These are phyloP conservation scores for Capsicum chinense DNA, from an alignment of 257 asterid genomes.

Conservation along the genomic window DNA sequence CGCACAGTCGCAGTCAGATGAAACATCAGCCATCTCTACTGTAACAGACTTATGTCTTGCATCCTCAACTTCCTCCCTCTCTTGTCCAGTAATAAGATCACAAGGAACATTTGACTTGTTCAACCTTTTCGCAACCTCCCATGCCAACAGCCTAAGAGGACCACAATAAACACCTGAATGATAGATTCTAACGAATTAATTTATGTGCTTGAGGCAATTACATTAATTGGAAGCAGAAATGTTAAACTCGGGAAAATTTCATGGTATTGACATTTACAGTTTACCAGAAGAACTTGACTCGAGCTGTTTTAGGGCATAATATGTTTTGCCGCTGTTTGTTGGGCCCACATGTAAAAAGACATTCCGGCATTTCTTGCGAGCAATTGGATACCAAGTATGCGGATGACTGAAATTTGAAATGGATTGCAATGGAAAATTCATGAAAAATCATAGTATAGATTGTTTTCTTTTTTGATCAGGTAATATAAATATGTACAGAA, in stretches of 20 bases:
- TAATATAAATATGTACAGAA: conserved; percentile 21
- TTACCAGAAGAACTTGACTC: conserved; percentile 81
- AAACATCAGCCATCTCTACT: conserved; percentile 92
- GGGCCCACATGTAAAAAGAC: conserved; percentile 92
- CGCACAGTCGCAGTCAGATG: conserved; percentile 74
- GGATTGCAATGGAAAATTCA: neutral
- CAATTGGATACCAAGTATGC: conserved; percentile 90
- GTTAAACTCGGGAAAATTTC: conserved; percentile 14
- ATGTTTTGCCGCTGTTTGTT: conserved; percentile 96
- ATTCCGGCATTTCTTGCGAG: conserved; percentile 74
- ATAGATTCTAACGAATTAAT: conserved; percentile 26
- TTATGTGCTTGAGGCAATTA: conserved; percentile 18
- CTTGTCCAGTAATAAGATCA: conserved; percentile 95
- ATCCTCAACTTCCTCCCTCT: conserved; percentile 83
- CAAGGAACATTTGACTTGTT: conserved; percentile 93
- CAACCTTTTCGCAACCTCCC: conserved; percentile 92
- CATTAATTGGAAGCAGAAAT: conserved; percentile 28
- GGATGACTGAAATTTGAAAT: conserved; percentile 61
- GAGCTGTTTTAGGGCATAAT: conserved; percentile 78
- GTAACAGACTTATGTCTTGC: conserved; percentile 89
- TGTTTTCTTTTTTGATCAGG: conserved; percentile 14
- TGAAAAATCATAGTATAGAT: neutral
- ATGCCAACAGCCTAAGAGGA: conserved; percentile 94
- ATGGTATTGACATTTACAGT: neutral
- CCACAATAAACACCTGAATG: conserved; percentile 88